Base-by-base conservation (phyloP, 129 eudicot genomes). In the Flaveria linearis region DNA sequence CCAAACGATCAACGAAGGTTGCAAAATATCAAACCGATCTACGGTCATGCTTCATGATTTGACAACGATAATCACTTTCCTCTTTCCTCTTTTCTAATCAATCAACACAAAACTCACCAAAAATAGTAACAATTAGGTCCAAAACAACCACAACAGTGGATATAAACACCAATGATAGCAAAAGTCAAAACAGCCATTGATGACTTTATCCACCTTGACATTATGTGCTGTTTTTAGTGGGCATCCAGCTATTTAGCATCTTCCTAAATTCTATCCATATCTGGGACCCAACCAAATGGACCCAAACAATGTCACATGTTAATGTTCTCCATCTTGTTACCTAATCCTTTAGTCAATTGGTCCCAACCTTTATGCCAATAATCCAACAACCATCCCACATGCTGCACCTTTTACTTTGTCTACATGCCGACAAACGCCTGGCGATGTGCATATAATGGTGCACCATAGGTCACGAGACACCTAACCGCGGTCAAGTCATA, bases 331-430 rank as follows among this genome's bases (percentile, higher is more conserved):
- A 62, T 62, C 68, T 62, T 28, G 39, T 20, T 62, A 56, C 84
- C 84, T 43, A 80, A 80, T 80, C 83, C 67, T 80, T 80, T 26
- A 55, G 61, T 74, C 84, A 74, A 68, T 67, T 80, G 84, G 84
- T 56, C 84, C 84, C 84, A 63, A 61, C 12, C 49, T 55, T 46
- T 71, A 45, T 18, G 28, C 51, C 82, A 70, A 69, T 78, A 72
- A 68, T 72, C 72, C 77, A 70, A 78, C 82, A 46, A 78, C 77
- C 82, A 76, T 80, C 79, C 42, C 67, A 80, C 84, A 80, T 80
- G 84, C 79, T 20, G 15, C 53, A 66, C 79, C 74, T 45, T 73
- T 67, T 51, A 63, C 79, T 80, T 66, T 80, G 74, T 73, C 83
- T 13, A 57, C 30, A 79, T 79, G 52, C 57, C 42, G 43, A 76